Evolutionary conservation across 495 filamentous ascomycete genomes (phyloP).

Genomic region (Chaetomium tenue): DNA sequence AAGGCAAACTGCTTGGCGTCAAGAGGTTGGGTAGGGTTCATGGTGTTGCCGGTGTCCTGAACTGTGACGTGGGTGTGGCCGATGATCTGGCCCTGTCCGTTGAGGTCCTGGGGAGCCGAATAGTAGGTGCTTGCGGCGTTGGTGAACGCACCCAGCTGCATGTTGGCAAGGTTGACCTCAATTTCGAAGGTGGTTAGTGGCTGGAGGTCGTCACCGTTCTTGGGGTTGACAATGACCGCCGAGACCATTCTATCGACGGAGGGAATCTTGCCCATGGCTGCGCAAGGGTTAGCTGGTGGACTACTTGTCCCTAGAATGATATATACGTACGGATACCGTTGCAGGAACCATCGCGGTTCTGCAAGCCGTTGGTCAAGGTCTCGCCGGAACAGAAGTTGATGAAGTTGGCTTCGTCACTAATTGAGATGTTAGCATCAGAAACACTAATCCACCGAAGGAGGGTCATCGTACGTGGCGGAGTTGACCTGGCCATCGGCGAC

Average conservation of each 20-base stretch:
- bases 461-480: slow-evolving; percentile 51
- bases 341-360: slow-evolving; percentile 64
- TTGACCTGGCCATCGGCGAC: slow-evolving; percentile 52
- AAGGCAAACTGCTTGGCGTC: slow-evolving; percentile 62
- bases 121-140: slow-evolving; percentile 66
- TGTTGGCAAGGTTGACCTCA: slow-evolving; percentile 57
- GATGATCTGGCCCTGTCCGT: slow-evolving; percentile 54
- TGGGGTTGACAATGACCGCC: slow-evolving; percentile 58
- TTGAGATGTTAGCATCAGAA: neutral
- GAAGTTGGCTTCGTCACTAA: slow-evolving; percentile 58
- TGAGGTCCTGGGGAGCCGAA: slow-evolving; percentile 62
- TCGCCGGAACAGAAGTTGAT: slow-evolving; percentile 68
- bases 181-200: slow-evolving; percentile 57
- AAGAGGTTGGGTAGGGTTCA: slow-evolving; percentile 53
- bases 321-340: slow-evolving; percentile 63
- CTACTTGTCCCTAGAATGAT: neutral
- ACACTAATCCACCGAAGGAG: neutral
- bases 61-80: slow-evolving; percentile 73
- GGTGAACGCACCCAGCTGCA: slow-evolving; percentile 64
- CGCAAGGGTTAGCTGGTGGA: slow-evolving; percentile 26
- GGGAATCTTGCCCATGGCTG: slow-evolving; percentile 72
- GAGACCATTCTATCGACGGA: slow-evolving; percentile 63
- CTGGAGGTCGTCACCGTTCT: slow-evolving; percentile 47
- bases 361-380: slow-evolving; percentile 67
- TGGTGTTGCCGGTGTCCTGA: slow-evolving; percentile 55